These are phyloP conservation scores for Podospora pseudoanserina DNA, from an alignment of 495 filamentous ascomycete genomes.

Conservation along the genomic window DNA sequence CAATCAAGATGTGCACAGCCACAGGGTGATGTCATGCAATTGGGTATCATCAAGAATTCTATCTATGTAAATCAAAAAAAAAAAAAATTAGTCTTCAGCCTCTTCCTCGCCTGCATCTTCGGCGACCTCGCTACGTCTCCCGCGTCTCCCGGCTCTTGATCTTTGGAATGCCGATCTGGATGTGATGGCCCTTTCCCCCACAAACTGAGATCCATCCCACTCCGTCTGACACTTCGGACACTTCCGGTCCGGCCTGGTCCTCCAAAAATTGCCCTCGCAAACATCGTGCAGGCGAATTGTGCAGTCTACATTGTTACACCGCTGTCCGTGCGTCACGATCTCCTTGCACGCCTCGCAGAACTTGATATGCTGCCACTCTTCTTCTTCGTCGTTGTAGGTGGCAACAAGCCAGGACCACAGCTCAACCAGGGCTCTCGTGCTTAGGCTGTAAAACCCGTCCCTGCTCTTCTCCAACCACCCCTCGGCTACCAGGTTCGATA, in stretches of 20 bases:
- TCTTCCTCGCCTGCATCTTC: constrained; percentile 28
- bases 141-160: constrained; percentile 31
- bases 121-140: constrained; percentile 29
- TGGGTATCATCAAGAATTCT: constrained; percentile 14
- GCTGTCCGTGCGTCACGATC: constrained; percentile 82
- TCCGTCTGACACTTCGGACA: constrained; percentile 70
- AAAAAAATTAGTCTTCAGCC: constrained; percentile 8
- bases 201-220: constrained; percentile 73
- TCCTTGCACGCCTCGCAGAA: constrained; percentile 86
- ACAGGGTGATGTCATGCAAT: constrained; percentile 2
- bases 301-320: constrained; percentile 69
- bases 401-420: constrained; percentile 74
- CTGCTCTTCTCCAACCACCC: constrained; percentile 77
- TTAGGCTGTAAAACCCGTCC: constrained; percentile 69
- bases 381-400: constrained; percentile 74
- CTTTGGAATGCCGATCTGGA: constrained; percentile 45
- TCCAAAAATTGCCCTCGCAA: constrained; percentile 70
- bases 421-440: constrained; percentile 77
- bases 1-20: background rate
- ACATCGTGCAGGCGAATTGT: constrained; percentile 69
- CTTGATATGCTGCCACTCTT: constrained; percentile 69
- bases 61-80: background rate
- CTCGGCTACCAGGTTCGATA: constrained; percentile 67
- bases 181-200: constrained; percentile 74
- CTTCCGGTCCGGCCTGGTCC: constrained; percentile 51